Evolutionary conservation across 805 yeast genomes (phyloP), one percentile per base, ranked within the genome.

Genomic region (Cyberlindnera euphorbiiphila): DNA sequence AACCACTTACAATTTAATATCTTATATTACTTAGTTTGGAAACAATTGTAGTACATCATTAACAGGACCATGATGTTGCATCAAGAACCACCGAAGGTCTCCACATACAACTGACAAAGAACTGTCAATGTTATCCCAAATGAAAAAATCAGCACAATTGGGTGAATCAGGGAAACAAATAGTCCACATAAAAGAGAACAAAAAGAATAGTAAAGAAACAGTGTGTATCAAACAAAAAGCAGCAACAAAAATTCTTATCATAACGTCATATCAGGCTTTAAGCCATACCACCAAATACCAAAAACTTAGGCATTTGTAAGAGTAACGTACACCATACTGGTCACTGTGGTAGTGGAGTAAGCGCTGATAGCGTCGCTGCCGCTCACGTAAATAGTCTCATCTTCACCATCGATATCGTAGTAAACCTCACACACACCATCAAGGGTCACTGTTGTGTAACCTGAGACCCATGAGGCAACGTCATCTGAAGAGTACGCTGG

Each of bases 351-450:
- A 2, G 59, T 56, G 2, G 50, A 42, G 25, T 46, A 42, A 19
- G 58, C 60, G 41, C 58, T 51, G 15, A 33, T 11, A n/a, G 60
- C 57, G 25, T 44, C 60, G 9, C 46, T 13, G 6, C 60, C 60
- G 40, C 54, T 50, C 39, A 54, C 56, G 34, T 51, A 56, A 18
- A 39, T 46, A 16, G 34, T 32, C 9, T 45, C 49, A 20, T 39
- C 36, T 15, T 35, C 48, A 15, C 42, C 46, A 21, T 42, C 47
- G 37, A 52, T 54, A 21, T 53, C 52, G 35, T 48, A 49, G 45
- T 54, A 54, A 12, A 56, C 41, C 14, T 51, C 53, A 44, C 60
- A 56, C 14, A 53, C 51, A 40, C 59, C 59, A 32, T 45, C 49
- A 5, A 38, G 22, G 9, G 45, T 37, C 14, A 45, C 30, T 4